Evolutionary conservation across 2,329 filamentous ascomycete species (phyloP), one percentile per base, ranked within the genome.

Genomic region (Talaromyces islandicus): DNA sequence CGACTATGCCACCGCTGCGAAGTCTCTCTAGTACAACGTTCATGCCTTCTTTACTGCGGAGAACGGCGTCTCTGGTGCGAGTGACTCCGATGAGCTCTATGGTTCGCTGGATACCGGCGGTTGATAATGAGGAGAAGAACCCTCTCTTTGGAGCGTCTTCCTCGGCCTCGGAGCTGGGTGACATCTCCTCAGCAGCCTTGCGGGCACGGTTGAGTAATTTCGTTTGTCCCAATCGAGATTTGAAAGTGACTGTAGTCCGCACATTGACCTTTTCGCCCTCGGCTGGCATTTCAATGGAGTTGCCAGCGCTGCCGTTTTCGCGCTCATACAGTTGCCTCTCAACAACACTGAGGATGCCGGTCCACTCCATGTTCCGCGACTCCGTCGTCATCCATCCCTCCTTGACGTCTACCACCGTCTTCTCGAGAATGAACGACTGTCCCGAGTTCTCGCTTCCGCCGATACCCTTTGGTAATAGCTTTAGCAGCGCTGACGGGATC

Each of bases 371-470:
- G 62, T 88, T 88, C 60, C 80, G 78, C 14, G 81, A 84, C 66
- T 88, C 85, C 0, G 85, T 86, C 69, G 83, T 78, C 85, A 88
- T 88, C 82, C 83, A 85, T 59, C 85, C 85, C 65, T 87, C 81
- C 61, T 79, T 81, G 56, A 83, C 76, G 68, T 88, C 85, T 17
- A 88, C 82, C 9, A 84, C 76, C 59, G 82, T 86, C 62, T 79
- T 85, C 69, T 88, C 85, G 3, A 88, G 78, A 60, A 88, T 86
- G 67, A 84, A 87, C 64, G 79, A 82, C 70, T 88, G 84, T 35
- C 83, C 83, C 56, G 82, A 80, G 68, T 80, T 81, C 56, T 81
- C 84, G 19, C 77, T 80, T 58, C 85, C 84, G 14, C 85, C 76
- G 55, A 86, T 77, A 50, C 82, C 82, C 62, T 83, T 81, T 2